Base-by-base conservation (phyloP, 441 rosid species). In the Melastoma candidum region DNA sequence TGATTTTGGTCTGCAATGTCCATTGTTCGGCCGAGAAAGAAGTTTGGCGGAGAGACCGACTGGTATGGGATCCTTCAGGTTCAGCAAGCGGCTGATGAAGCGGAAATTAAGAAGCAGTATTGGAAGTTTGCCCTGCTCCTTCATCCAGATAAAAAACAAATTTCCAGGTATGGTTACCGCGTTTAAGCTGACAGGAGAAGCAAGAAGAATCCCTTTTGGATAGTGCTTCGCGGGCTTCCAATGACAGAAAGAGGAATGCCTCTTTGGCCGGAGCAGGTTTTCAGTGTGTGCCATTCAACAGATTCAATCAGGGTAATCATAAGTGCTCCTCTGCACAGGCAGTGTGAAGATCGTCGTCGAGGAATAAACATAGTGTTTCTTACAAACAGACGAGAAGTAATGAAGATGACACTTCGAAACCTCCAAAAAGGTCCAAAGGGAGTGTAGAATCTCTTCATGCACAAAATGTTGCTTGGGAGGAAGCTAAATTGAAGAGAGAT, bases 151-250 rank as follows among this genome's bases (percentile, higher is more conserved):
- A 17, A 92, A 92, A 72, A 93, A 84, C 68, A 77, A 81, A 64
- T 77, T 88, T 61, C 84, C 97, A 47, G 97, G 97, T 12, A 95
- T 97, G 5, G 98, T 88, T 71, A 70, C 88, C 63, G 98, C 98
- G 49, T 93, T 88, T 66, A 86, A 93, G 72, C 65, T 74, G 60
- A 74, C 86, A 59, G 95, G 87, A 29, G 95, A 93, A 65, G 98
- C 98, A 48, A 85, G 81, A 57, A 78, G 80, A 54, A 67, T 85
- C 22, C 56, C 97, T 93, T 49, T 72, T 80, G 68, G 95, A 88
- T 66, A 67, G 66, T 51, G 75, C 64, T 36, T 75, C 71, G 64
- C 72, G 98, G 69, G 73, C 74, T 43, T 2, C 68, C 51, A 78
- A 79, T 76, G 95, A 88, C 65, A 53, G 66, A 65, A 82, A 70